Conservation (phyloP, 2,329 filamentous ascomycete species). For the Fusarium sp. region DNA sequence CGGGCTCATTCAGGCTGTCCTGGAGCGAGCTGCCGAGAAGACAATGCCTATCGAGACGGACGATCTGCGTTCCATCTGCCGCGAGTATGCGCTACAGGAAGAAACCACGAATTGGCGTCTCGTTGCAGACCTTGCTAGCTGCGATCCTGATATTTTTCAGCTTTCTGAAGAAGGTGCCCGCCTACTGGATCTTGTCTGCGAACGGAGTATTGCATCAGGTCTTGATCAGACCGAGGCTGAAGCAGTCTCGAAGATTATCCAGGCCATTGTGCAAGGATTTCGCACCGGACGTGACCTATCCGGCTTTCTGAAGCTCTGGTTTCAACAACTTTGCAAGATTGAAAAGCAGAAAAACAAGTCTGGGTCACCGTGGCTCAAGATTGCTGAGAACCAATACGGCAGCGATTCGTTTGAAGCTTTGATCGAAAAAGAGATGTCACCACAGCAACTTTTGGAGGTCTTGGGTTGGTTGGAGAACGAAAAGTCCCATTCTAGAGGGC, state of each 20-base stretch:
- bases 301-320: slow-evolving; percentile 65
- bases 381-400: slow-evolving; percentile 39
- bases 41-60: slow-evolving; percentile 57
- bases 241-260: slow-evolving; percentile 56
- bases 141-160: slow-evolving; percentile 66
- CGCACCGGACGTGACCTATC: slow-evolving; percentile 61
- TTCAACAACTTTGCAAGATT: slow-evolving; percentile 57
- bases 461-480: slow-evolving; percentile 61
- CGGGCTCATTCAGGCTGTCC: slow-evolving; percentile 50
- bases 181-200: slow-evolving; percentile 60
- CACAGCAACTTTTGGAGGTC: slow-evolving; percentile 61
- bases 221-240: slow-evolving; percentile 38
- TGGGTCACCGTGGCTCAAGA: slow-evolving; percentile 54
- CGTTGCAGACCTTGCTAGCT: slow-evolving; percentile 58
- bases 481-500: slow-evolving; percentile 50
- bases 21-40: slow-evolving; percentile 50
- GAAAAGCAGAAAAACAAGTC: slow-evolving; percentile 49
- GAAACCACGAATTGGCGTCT: slow-evolving; percentile 61
- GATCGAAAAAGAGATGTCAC: slow-evolving; percentile 62
- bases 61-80: slow-evolving; percentile 61
- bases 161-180: slow-evolving; percentile 56
- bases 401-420: slow-evolving; percentile 41
- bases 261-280: slow-evolving; percentile 62
- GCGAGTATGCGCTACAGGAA: slow-evolving; percentile 57
- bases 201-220: slow-evolving; percentile 49